phyloP scores from a whole-genome alignment of 768 basidiomycete species.

The Erythrobasidium yunnanense region DNA sequence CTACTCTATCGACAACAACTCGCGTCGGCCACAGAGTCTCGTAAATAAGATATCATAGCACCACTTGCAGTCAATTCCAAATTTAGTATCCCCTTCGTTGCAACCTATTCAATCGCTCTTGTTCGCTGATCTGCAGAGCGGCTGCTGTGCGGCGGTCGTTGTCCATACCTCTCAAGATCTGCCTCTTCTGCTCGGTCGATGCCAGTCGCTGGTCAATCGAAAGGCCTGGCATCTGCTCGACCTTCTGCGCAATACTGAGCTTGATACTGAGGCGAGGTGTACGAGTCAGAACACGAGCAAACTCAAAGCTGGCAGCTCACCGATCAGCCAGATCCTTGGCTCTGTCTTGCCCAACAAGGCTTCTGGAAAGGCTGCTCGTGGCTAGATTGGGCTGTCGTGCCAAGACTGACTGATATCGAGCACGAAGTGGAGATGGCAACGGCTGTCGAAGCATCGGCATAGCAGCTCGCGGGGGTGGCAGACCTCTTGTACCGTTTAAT shows the following conservation, averaged over 20 bases:
- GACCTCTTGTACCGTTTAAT: slow-evolving; percentile 8
- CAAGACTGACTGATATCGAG: slow-evolving; percentile 1
- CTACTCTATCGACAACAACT: too few relatives aligned
- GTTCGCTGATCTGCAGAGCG: neutral
- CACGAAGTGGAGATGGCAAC: neutral
- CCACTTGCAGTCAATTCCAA: neutral
- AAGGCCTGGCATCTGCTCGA: slow-evolving; percentile 5
- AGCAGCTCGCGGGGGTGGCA: slow-evolving; percentile 12
- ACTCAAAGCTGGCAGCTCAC: neutral
- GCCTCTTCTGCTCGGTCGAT: slow-evolving; percentile 23
- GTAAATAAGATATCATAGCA: too few relatives aligned
- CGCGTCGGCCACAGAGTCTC: too few relatives aligned
- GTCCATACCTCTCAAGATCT: slow-evolving; percentile 21
- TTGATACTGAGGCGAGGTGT: slow-evolving; percentile 6
- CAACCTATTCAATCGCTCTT: neutral
- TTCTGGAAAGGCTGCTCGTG: slow-evolving; percentile 1
- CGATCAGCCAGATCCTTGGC: slow-evolving; percentile 20
- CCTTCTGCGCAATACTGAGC: slow-evolving; percentile 10
- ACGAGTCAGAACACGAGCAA: neutral
- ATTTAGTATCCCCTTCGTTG: neutral
- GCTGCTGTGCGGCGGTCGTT: neutral
- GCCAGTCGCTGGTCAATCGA: neutral
- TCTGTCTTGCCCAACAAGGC: neutral
- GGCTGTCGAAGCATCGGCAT: neutral
- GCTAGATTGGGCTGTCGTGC: slow-evolving; percentile 15